phyloP scores from a whole-genome alignment of 164 flowering plant genomes.

The Aristolochia californica region DNA sequence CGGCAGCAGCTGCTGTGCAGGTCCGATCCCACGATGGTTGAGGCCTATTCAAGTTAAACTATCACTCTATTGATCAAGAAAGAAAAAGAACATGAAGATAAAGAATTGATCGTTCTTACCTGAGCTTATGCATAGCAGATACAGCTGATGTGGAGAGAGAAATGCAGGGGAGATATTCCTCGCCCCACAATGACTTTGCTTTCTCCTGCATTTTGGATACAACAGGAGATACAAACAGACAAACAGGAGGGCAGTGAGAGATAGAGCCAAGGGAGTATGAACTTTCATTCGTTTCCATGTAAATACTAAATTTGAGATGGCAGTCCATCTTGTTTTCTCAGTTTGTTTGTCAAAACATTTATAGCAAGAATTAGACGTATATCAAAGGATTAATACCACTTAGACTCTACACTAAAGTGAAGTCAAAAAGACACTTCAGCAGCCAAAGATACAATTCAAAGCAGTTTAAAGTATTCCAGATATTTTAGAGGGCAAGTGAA shows the following conservation, averaged over 20 bases:
- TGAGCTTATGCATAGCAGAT: conserved; percentile 85
- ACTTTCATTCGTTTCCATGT: not conserved
- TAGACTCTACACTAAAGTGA: too few species aligned
- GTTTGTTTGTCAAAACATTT: too few species aligned
- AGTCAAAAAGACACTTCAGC: too few species aligned
- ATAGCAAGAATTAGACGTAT: too few species aligned
- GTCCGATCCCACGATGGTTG: conserved; percentile 98
- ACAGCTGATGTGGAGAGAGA: conserved; percentile 46
- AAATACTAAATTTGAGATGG: too few species aligned
- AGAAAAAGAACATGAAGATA: not conserved
- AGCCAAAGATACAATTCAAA: too few species aligned
- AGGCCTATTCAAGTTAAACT: conserved; percentile 38
- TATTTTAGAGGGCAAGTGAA: too few species aligned
- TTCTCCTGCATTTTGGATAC: conserved; percentile 34
- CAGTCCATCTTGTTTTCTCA: too few species aligned
- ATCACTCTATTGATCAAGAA: not conserved
- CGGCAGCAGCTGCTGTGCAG: conserved; percentile 92
- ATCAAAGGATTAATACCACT: too few species aligned
- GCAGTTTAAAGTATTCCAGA: too few species aligned
- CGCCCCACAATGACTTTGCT: conserved; percentile 59
- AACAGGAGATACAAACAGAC: not conserved
- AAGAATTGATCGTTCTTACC: conserved; percentile 24
- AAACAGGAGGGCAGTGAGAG: not conserved
- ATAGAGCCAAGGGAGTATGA: not conserved
- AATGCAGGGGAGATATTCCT: conserved; percentile 59